phyloP scores from a whole-genome alignment of 495 filamentous ascomycete species.

The Neurospora sp. region DNA sequence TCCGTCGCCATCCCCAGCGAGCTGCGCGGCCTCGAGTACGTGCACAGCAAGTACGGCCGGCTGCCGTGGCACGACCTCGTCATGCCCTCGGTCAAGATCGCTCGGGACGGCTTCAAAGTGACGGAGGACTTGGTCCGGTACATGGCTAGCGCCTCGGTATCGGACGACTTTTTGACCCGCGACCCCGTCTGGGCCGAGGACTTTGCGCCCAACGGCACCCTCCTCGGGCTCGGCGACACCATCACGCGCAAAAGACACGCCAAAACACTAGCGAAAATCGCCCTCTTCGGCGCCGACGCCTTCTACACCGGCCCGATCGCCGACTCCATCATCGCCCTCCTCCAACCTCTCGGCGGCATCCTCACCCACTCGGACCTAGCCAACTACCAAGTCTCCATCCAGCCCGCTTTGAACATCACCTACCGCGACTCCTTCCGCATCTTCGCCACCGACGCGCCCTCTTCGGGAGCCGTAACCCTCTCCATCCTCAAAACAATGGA shows the following conservation, averaged over 20 bases:
- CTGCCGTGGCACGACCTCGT: constrained; percentile 41
- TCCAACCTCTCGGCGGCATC: constrained; percentile 58
- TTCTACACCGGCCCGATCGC: constrained; percentile 69
- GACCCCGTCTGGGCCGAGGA: constrained; percentile 75
- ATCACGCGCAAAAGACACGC: constrained; percentile 74
- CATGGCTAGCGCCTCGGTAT: constrained; percentile 37
- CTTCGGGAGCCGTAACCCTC: constrained; percentile 60
- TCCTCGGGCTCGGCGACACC: constrained; percentile 57
- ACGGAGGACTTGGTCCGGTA: constrained; percentile 59
- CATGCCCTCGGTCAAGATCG: constrained; percentile 60
- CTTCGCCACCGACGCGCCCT: constrained; percentile 58
- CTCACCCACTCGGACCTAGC: constrained; percentile 73
- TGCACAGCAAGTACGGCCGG: constrained; percentile 55
- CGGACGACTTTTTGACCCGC: constrained; percentile 52
- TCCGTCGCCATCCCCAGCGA: constrained; percentile 69
- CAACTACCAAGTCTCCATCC: constrained; percentile 54
- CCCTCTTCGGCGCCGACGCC: constrained; percentile 52
- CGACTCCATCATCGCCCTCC: constrained; percentile 56
- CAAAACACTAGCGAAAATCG: constrained; percentile 63
- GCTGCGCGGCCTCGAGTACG: constrained; percentile 60
- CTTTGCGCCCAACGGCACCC: constrained; percentile 64
- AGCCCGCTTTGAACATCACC: constrained; percentile 51
- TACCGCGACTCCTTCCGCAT: constrained; percentile 59
- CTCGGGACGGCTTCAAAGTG: constrained; percentile 60
- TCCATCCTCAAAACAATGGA: constrained; percentile 68